Evolutionary conservation across 768 basidiomycete genomes (phyloP).

Genomic region (Mycena belliarum): DNA sequence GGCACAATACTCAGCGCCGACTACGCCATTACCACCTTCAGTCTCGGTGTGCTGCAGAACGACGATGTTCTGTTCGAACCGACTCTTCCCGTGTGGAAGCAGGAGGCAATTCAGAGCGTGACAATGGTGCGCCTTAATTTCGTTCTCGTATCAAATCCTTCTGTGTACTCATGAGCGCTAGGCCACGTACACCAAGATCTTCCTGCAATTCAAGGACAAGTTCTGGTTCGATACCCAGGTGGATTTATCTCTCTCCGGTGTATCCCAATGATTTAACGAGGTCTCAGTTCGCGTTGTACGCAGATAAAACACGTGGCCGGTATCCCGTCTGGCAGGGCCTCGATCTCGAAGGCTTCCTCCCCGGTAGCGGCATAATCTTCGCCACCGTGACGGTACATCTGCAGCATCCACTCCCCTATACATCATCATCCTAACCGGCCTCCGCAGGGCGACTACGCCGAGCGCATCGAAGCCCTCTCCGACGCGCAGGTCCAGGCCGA

Average conservation of each 20-base stretch:
- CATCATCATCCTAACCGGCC: not conserved
- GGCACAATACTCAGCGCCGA: slow-evolving; percentile 49
- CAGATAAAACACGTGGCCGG: slow-evolving; percentile 55
- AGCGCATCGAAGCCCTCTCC: slow-evolving; percentile 56
- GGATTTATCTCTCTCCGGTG: not conserved
- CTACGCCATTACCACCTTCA: slow-evolving; percentile 68
- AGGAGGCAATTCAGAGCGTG: slow-evolving; percentile 64
- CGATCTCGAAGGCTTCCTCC: slow-evolving; percentile 58
- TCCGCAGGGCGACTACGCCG: slow-evolving; percentile 58
- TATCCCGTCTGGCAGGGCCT: slow-evolving; percentile 72
- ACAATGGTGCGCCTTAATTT: slow-evolving; percentile 36
- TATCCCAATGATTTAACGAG: not conserved
- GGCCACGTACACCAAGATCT: slow-evolving; percentile 72
- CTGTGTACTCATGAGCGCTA: not conserved
- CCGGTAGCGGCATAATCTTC: slow-evolving; percentile 59
- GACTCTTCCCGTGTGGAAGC: slow-evolving; percentile 55
- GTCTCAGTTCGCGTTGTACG: slow-evolving; percentile 54
- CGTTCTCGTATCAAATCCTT: not conserved
- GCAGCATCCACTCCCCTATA: slow-evolving; percentile 12
- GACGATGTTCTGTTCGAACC: slow-evolving; percentile 65
- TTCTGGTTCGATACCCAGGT: slow-evolving; percentile 55
- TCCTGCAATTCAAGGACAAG: slow-evolving; percentile 59
- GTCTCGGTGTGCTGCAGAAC: slow-evolving; percentile 68
- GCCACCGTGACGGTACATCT: slow-evolving; percentile 46
- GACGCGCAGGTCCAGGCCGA: slow-evolving; percentile 50